Conservation (phyloP, 768 basidiomycete species). For the Rhizopogon roseolus region DNA sequence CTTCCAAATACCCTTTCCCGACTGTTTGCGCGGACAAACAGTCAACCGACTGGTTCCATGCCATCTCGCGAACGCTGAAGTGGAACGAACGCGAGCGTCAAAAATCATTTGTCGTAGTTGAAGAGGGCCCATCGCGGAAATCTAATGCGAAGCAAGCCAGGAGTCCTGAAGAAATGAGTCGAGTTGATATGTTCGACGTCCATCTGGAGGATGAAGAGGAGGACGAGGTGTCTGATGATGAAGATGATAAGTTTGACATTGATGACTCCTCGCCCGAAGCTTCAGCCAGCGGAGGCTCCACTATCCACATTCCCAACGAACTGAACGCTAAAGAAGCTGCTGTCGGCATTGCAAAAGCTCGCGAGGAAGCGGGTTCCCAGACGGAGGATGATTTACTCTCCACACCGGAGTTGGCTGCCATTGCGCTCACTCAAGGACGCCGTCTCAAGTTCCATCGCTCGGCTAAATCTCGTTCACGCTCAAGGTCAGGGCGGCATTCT, state of each 20-base stretch:
- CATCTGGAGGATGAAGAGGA: conserved; percentile 42
- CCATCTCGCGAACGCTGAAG: conserved; percentile 93
- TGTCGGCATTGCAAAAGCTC: conserved; percentile 23
- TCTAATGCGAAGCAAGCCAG: conserved; percentile 18
- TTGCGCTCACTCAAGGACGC: conserved; percentile 26
- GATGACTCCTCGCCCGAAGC: conserved; percentile 78
- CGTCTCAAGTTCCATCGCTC: conserved; percentile 22
- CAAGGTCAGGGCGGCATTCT: conserved; percentile 38
- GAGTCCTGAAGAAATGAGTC: conserved; percentile 5
- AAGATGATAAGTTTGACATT: conserved; percentile 86
- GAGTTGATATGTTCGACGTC: conserved; percentile 25
- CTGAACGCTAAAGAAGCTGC: conserved; percentile 10
- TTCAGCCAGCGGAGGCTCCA: conserved; percentile 8
- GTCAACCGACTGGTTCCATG: conserved; percentile 97
- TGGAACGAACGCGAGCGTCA: conserved; percentile 99
- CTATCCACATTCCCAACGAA: conserved; percentile 8
- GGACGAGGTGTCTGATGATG: conserved; percentile 48
- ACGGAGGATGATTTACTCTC: conserved; percentile 25
- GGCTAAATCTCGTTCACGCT: conserved; percentile 28
- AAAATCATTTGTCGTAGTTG: conserved; percentile 97
- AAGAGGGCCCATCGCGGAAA: conserved; percentile 65
- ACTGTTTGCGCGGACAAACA: conserved; percentile 98
- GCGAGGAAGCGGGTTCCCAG: conserved; percentile 16
- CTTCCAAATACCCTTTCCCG: conserved; percentile 96
- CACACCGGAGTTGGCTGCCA: conserved; percentile 25